Percentiles rank a stretch among this genome's conserved stretches.
phyloP scores from a whole-genome alignment of 1,139 yeast species.

The Debaryomyces robertsiae region DNA sequence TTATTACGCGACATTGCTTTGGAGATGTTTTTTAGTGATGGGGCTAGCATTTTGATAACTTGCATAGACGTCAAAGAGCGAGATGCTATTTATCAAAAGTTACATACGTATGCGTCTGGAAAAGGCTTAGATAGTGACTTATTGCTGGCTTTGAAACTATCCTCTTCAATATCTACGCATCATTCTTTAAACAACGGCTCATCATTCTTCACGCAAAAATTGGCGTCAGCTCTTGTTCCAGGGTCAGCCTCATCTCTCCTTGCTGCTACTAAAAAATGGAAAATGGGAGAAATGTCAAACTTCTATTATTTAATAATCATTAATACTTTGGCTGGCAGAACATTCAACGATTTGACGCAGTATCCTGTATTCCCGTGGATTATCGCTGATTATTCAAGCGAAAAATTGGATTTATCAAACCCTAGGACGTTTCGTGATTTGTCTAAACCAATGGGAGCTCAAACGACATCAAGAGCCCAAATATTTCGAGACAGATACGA shows the following conservation, averaged over 20 bases:
- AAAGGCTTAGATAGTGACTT: constrained; percentile 54
- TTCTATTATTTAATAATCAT: constrained; percentile 77
- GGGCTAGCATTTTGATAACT: constrained; percentile 66
- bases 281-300: constrained; percentile 72
- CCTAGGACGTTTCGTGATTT: constrained; percentile 69
- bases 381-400: constrained; percentile 74
- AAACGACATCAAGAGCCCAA: constrained; percentile 55
- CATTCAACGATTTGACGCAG: constrained; percentile 83
- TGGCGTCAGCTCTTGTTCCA: constrained; percentile 40
- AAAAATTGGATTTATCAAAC: constrained; percentile 58
- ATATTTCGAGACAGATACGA: constrained; percentile 71
- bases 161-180: constrained; percentile 31
- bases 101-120: constrained; percentile 50
- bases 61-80: constrained; percentile 54
- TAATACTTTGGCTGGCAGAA: constrained; percentile 83
- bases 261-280: constrained; percentile 70
- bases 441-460: constrained; percentile 91
- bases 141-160: constrained; percentile 50
- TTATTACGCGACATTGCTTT: constrained; percentile 75
- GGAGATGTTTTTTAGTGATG: constrained; percentile 74
- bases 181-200: constrained; percentile 14
- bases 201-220: constrained; percentile 33
- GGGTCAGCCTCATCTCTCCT: constrained; percentile 32
- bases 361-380: constrained; percentile 94
- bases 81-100: constrained; percentile 53